Evolutionary conservation across 148 eudicot genomes (phyloP), one percentile per base, ranked within the genome.

Genomic region (Salicornia ramosissima): DNA sequence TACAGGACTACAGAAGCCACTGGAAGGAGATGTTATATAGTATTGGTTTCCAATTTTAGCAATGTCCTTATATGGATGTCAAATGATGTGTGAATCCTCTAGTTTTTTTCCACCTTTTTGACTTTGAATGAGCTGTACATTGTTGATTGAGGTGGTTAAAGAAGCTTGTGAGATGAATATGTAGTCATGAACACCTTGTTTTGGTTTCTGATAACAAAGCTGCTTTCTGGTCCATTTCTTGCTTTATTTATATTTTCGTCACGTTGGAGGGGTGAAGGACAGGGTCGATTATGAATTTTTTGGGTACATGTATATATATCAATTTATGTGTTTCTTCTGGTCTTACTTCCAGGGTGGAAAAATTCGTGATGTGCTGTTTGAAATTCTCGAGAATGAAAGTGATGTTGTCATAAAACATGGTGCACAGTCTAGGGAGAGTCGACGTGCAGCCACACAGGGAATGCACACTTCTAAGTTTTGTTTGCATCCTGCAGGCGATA

Each of bases 401-500:
- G 99, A 81, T 68, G 97, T 94, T 59, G 74, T 85, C 45, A 86
- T 94, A 47, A 94, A 94, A 78, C 97, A 94, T 68, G 99, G 99
- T 71, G 86, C 97, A 52, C 99, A 94, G 54, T 94, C 99, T 8
- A 87, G 99, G 69, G 97, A 87, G 86, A 90, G 93, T 80, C 89
- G 99, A 13, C 90, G 99, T 67, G 82, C 79, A 66, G 99, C 99
- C 76, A 80, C 96, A 9, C 95, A 83, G 66, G 99, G 99, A 68
- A 94, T 94, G 99, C 99, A 94, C 75, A 77, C 96, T 2, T 94
- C 99, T 57, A 94, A 85, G 71, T 94, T 94, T 74, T 94, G 99
- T 80, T 82, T 94, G 68, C 99, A 94, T 83, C 99, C 96, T 53
- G 99, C 99, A 70, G 99, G 99, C 64, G 99, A 94, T 80, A 94